phyloP scores from a whole-genome alignment of 2,329 filamentous ascomycete genomes.

The Hymenoscyphus scutula region DNA sequence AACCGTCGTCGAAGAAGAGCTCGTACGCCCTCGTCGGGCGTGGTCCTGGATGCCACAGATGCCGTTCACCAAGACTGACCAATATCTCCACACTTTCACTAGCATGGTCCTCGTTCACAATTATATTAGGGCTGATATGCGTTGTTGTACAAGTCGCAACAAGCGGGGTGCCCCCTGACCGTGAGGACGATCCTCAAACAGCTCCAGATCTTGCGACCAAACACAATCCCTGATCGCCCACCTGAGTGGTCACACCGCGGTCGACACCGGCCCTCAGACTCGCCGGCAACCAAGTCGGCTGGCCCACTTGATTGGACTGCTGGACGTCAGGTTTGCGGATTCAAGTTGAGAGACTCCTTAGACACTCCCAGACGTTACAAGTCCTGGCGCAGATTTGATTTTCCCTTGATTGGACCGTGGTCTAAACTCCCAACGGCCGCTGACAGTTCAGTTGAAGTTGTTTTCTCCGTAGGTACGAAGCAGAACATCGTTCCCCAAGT shows the following conservation, averaged over 20 bases:
- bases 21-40: background rate
- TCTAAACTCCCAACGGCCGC: constrained; percentile 8
- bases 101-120: constrained; percentile 9
- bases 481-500: constrained; percentile 6
- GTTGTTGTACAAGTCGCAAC: constrained; percentile 28
- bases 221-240: constrained; percentile 27
- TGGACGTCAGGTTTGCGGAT: constrained; percentile 25
- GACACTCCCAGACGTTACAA: constrained; percentile 30
- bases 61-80: constrained; percentile 5
- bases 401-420: background rate
- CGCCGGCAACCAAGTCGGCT: background rate
- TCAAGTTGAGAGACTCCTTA: constrained; percentile 17
- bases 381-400: constrained; percentile 3
- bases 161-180: constrained; percentile 26
- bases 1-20: background rate
- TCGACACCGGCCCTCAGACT: constrained; percentile 10
- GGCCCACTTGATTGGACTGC: constrained; percentile 9
- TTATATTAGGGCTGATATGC: constrained; percentile 35
- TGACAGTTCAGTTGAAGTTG: constrained; percentile 14
- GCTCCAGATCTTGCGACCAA: constrained; percentile 33
- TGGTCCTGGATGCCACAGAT: constrained; percentile 13
- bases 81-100: constrained; percentile 4
- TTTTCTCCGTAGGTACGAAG: background rate
- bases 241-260: constrained; percentile 15
- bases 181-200: constrained; percentile 36